Evolutionary conservation across 805 yeast genomes (phyloP).

Genomic region (Candida glaebosa): DNA sequence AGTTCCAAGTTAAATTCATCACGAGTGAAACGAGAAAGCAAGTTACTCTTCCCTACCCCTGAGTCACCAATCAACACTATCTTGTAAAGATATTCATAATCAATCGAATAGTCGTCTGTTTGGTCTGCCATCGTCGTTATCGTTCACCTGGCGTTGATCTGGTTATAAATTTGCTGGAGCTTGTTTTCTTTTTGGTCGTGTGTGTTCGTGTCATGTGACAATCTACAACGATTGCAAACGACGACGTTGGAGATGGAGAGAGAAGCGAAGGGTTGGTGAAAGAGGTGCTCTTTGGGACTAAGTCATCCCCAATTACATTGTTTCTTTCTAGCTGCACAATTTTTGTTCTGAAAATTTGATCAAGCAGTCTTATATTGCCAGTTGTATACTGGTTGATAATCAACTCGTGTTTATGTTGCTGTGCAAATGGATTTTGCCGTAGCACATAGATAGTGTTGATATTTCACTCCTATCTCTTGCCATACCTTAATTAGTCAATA

Average conservation of each 20-base stretch:
- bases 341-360: no score
- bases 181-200: not conserved
- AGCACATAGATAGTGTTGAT: no score
- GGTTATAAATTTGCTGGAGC: not conserved
- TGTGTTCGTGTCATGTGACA: no score
- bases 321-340: no score
- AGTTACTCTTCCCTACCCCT: constrained; percentile 96
- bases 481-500: no score
- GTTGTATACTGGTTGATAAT: no score
- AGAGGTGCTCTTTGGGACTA: no score
- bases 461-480: no score
- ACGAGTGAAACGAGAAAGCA: constrained; percentile 88
- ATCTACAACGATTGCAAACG: not conserved
- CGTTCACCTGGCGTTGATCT: not conserved
- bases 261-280: not conserved
- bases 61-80: constrained; percentile 96
- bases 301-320: no score
- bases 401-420: no score
- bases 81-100: constrained; percentile 91
- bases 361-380: no score
- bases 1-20: constrained; percentile 94
- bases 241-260: not conserved
- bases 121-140: constrained; percentile 30
- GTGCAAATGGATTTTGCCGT: no score
- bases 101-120: constrained; percentile 48